Evolutionary conservation across 768 basidiomycete genomes (phyloP), one percentile per base, ranked within the genome.

Genomic region (Boletus subparvulus): DNA sequence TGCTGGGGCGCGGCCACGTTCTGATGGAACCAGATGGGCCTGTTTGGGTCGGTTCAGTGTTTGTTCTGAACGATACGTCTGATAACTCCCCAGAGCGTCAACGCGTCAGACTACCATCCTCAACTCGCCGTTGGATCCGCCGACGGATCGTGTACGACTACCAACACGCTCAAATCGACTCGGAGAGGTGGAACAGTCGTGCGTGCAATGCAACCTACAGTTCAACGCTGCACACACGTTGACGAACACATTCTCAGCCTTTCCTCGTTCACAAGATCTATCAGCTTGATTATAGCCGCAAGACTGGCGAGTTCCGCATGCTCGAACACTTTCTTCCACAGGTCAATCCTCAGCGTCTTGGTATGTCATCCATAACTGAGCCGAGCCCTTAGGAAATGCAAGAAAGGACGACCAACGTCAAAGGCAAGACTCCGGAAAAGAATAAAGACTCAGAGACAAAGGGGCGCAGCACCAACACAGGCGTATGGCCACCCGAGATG

Each of bases 241-340:
- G 52, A 52, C 37, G 16, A 21, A 1, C 54, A 45, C 9, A 21
- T 52, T 17, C 4, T 9, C 47, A 92, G 88, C 87, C 90, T 0
- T 87, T 90, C 65, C 84, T 92, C 59, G 78, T 85, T 16, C 87
- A 91, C 69, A 86, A 84, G 69, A 78, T 96, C 17, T 97, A 84
- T 64, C 90, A 91, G 66, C 79, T 98, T 50, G 96, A 98, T 71
- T 93, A 91, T 64, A 93, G 85, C 62, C 84, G 88, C 40, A 82
- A 79, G 8, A 83, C 82, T 0, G 83, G 83, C 21, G 84, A 91
- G 56, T 94, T 83, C 67, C 79, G 95, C 24, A 92, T 98, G 86
- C 73, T 94, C n/a, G 96, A 98, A 55, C 82, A 83, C 24, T 86
- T 96, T 62, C 70, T 88, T 8, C 92, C 94, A 2, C 83, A 86